Evolutionary conservation across 2,329 filamentous ascomycete species (phyloP).

Genomic region (Pyrenophora graminea): DNA sequence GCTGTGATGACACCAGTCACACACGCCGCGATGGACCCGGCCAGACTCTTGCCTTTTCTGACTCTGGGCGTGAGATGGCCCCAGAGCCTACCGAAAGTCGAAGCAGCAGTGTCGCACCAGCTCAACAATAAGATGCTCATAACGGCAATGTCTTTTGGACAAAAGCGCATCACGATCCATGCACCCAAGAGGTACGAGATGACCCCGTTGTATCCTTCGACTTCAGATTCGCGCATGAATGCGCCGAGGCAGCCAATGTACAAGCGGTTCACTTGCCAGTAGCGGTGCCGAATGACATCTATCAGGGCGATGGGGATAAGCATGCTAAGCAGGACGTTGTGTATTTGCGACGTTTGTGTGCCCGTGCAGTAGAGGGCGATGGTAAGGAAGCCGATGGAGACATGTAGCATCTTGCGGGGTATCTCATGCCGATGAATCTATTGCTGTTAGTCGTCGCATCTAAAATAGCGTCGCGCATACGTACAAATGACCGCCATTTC

Average conservation of each 20-base stretch:
- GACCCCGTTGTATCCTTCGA: constrained; percentile 91
- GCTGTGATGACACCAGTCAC: constrained; percentile 81
- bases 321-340: constrained; percentile 79
- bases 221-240: constrained; percentile 96
- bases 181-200: constrained; percentile 94
- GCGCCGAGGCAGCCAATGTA: constrained; percentile 86
- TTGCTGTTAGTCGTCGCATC: constrained; percentile 18
- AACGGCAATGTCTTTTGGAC: constrained; percentile 91
- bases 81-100: constrained; percentile 88
- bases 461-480: constrained; percentile 19
- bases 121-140: constrained; percentile 88
- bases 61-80: constrained; percentile 87
- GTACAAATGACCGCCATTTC: constrained; percentile 84
- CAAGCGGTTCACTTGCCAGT: constrained; percentile 77
- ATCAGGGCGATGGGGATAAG: constrained; percentile 82
- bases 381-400: constrained; percentile 94
- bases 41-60: constrained; percentile 85
- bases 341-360: constrained; percentile 74
- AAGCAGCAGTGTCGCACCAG: constrained; percentile 98
- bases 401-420: constrained; percentile 87
- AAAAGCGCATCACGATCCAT: constrained; percentile 81
- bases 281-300: constrained; percentile 83
- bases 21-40: constrained; percentile 84
- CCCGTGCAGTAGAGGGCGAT: constrained; percentile 83
- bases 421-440: constrained; percentile 88